A percentile compares a stretch with the other conserved stretches of the same genome.
Conservation (phyloP, 345 rosid genomes). For the Eucalyptus cloeziana region DNA sequence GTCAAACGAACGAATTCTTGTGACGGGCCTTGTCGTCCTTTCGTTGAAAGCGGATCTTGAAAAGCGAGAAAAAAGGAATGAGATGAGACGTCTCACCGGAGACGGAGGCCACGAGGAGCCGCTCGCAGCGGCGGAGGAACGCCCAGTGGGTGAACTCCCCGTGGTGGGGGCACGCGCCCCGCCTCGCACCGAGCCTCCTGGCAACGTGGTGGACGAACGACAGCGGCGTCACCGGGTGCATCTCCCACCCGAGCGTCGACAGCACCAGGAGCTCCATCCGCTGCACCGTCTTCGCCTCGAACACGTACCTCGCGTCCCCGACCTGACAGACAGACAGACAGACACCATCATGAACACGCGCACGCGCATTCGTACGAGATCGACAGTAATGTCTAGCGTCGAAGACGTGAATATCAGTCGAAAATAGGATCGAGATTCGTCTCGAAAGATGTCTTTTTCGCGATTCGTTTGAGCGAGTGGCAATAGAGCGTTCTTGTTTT, state of each 20-base stretch:
- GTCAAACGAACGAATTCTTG: background rate
- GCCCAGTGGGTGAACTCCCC: slow-evolving; percentile 19
- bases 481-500: background rate
- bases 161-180: background rate
- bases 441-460: background rate
- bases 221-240: slow-evolving; percentile 80
- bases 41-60: background rate
- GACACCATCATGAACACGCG: background rate
- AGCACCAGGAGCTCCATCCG: slow-evolving; percentile 94
- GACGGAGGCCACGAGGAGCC: slow-evolving; percentile 43
- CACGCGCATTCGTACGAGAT: background rate
- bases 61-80: background rate
- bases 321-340: slow-evolving; percentile 14
- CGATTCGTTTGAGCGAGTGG: background rate
- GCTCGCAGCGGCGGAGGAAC: slow-evolving; percentile 56
- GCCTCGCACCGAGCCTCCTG: slow-evolving; percentile 59
- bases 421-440: background rate
- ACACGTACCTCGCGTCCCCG: slow-evolving; percentile 54
- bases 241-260: slow-evolving; percentile 78
- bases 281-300: slow-evolving; percentile 82
- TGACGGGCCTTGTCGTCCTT: background rate
- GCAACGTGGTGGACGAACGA: slow-evolving; percentile 72
- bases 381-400: background rate
- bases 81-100: slow-evolving; percentile 29
- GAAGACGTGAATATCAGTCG: background rate